Evolutionary conservation across 2,329 filamentous ascomycete genomes (phyloP).

Genomic region (Xylaria digitata): DNA sequence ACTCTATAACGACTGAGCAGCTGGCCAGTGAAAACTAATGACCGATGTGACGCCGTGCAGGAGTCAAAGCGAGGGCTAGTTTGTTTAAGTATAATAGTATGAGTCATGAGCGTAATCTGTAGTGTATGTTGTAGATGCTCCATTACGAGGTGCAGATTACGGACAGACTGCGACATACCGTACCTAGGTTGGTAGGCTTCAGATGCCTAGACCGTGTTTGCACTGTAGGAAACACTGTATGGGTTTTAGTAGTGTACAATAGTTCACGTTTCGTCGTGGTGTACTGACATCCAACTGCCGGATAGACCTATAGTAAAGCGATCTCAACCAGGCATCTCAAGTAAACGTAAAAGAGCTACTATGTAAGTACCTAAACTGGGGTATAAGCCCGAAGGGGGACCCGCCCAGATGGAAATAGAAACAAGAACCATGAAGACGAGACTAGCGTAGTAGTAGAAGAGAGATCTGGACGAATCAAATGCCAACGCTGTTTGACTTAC

Average conservation of each 20-base stretch:
- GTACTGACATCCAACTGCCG: slow-evolving; percentile 31
- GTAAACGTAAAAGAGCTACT: slow-evolving; percentile 9
- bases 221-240: too few relatives aligned
- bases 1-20: slow-evolving; percentile 1
- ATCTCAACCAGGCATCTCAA: slow-evolving; percentile 21
- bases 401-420: slow-evolving; percentile 37
- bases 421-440: slow-evolving; percentile 24
- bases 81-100: slow-evolving; percentile 13
- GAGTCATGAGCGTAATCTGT: slow-evolving; percentile 17
- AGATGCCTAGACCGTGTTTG: too few relatives aligned
- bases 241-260: too few relatives aligned
- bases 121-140: slow-evolving; percentile 12
- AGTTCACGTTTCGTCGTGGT: not conserved
- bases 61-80: slow-evolving; percentile 16
- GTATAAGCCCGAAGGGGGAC: slow-evolving; percentile 33
- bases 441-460: slow-evolving; percentile 17
- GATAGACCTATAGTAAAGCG: slow-evolving; percentile 23
- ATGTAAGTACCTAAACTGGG: slow-evolving; percentile 35
- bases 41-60: slow-evolving; percentile 14
- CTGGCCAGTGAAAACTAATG: slow-evolving; percentile 9
- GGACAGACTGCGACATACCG: slow-evolving; percentile 3
- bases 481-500: slow-evolving; percentile 16
- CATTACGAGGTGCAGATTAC: slow-evolving; percentile 17
- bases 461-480: slow-evolving; percentile 19
- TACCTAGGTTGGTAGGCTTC: too few relatives aligned